A percentile compares a stretch with the other conserved stretches of the same genome.
phyloP scores from a whole-genome alignment of 176 grass and related monocot genomes.

The Saccharum officinarum region DNA sequence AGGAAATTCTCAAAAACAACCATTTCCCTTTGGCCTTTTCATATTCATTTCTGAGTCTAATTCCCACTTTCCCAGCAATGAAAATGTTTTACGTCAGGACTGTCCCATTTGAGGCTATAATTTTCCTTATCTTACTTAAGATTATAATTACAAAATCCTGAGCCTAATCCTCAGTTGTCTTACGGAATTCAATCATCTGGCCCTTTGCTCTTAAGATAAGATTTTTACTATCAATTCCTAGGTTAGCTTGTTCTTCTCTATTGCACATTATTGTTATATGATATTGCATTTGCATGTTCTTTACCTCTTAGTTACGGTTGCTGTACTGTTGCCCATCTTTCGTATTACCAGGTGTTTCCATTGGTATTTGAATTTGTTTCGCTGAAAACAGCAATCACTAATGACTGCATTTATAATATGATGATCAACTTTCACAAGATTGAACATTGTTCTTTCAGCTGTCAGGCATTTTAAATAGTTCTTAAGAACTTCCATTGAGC shows the following conservation, averaged over 20 bases:
- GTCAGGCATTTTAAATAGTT: background rate
- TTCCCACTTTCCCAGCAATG: background rate
- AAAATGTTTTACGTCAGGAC: background rate
- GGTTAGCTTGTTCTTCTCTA: background rate
- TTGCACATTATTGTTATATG: conserved; percentile 1
- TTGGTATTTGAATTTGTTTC: background rate
- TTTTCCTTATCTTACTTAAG: background rate
- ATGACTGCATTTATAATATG: background rate
- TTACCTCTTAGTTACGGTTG: background rate
- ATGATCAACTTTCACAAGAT: background rate
- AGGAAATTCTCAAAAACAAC: background rate
- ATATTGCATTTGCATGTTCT: background rate
- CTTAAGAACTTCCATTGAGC: background rate
- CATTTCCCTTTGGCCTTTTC: background rate
- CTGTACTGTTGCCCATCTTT: background rate
- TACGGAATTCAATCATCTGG: background rate
- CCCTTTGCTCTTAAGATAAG: background rate
- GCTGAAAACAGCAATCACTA: background rate
- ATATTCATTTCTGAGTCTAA: background rate
- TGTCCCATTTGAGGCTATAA: background rate
- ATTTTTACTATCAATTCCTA: background rate
- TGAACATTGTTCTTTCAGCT: conserved; percentile 5
- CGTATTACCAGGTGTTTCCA: background rate
- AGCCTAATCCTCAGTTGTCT: background rate
- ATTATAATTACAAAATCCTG: background rate